These are phyloP conservation scores for Prunus padus DNA, from an alignment of 306 rosid genomes.

Conservation along the genomic window DNA sequence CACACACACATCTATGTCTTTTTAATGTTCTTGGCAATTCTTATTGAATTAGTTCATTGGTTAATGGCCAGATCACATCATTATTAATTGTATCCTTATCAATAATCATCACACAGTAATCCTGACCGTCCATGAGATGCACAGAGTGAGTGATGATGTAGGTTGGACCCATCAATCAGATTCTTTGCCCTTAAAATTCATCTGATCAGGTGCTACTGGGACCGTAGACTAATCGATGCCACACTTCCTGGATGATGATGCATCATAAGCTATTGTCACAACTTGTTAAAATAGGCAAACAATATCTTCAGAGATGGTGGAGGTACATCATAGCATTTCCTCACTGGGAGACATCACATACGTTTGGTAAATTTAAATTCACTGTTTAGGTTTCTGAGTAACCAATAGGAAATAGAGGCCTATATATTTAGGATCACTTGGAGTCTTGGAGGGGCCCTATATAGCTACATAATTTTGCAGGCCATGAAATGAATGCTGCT, in stretches of 20 bases:
- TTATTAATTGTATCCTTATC: background rate
- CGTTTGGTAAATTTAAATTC: background rate
- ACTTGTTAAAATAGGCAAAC: conserved; percentile 26
- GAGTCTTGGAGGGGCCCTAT: background rate
- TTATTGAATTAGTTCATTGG: too few relatives aligned
- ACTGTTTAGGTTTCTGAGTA: conserved; percentile 18
- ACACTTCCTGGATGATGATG: conserved; percentile 14
- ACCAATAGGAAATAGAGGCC: conserved; percentile 33
- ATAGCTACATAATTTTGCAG: conserved; percentile 12
- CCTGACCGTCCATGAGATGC: background rate
- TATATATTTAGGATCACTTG: background rate
- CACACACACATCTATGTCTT: too few relatives aligned
- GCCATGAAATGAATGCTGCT: background rate
- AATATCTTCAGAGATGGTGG: conserved; percentile 25
- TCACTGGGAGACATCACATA: background rate
- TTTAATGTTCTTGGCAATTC: background rate
- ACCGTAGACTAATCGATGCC: conserved; percentile 42
- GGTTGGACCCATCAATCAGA: conserved; percentile 34
- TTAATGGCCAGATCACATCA: too few relatives aligned
- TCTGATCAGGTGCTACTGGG: conserved; percentile 41
- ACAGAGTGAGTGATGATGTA: conserved; percentile 16
- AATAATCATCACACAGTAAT: background rate
- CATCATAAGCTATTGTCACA: conserved; percentile 30
- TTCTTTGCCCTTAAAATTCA: conserved; percentile 29
- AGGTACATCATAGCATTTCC: conserved; percentile 44